Base-by-base conservation (phyloP, 2,329 filamentous ascomycete species). In the Mollisia scopiformis region DNA sequence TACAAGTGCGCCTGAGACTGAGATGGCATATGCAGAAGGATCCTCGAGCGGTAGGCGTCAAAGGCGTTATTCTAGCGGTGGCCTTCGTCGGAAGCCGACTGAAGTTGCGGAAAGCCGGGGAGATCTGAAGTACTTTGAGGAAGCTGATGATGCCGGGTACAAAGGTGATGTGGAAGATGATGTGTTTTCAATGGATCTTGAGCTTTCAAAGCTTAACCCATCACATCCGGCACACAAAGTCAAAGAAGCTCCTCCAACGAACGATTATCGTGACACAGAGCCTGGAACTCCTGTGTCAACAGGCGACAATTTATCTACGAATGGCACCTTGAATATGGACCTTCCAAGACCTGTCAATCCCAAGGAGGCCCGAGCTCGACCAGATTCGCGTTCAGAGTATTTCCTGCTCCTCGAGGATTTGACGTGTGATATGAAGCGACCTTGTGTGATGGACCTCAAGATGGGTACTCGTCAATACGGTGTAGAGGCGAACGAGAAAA, bases 401-500 rank as follows among this genome's bases (percentile, higher is more conserved):
- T 99, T 99, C 73, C 80, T 99, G 14, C 82, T 99, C 0, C 80
- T 99, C 10, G 95, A 99, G 76, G 95, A 99, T 74, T 83, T 99
- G 51, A 99, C 95, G 1, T 91, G 94, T 1, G 94, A 94, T 33
- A 98, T 99, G 95, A 93, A 92, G 73, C 88, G 91, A 54, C 95
- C 95, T 5, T 98, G 95, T 76, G 96, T 99, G 62, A 90, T 99
- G 75, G 95, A 99, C 73, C 81, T 99, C 64, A 99, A 99, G 75
- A 99, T 99, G 95, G 95, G 95, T 21, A 99, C 95, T 7, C 88
- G 95, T 2, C 95, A 99, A 73, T 98, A 97, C 74, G 95, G 95
- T 7, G 87, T 98, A 13, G 93, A 98, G 68, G 95, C 95, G 2
- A 88, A 85, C 56, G 88, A 92, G 46, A 96, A 96, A 80, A 99